Evolutionary conservation across 345 rosid species (phyloP).

Genomic region (Dimocarpus longan): DNA sequence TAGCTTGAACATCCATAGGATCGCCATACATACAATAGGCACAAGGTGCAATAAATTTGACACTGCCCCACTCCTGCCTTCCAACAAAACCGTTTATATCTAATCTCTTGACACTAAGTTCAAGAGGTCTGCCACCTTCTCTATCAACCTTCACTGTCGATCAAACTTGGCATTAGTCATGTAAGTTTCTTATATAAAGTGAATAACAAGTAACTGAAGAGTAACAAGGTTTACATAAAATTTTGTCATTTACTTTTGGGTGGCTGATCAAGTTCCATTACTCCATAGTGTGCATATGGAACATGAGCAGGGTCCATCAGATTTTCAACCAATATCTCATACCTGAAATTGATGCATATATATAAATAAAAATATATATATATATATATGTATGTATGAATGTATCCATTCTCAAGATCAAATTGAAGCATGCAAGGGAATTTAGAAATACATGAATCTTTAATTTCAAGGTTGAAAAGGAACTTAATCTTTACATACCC

Average conservation of each 20-base stretch:
- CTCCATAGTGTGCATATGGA: constrained; percentile 88
- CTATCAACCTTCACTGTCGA: constrained; percentile 69
- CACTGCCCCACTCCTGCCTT: constrained; percentile 60
- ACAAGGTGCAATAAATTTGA: constrained; percentile 72
- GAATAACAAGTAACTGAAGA: background rate
- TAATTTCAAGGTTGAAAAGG: background rate
- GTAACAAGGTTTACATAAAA: background rate
- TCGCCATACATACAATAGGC: constrained; percentile 55
- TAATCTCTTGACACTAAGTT: constrained; percentile 47
- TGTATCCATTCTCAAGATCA: no score
- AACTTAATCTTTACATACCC: constrained; percentile 47
- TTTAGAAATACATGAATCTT: background rate
- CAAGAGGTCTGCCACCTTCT: constrained; percentile 88
- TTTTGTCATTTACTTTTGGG: constrained; percentile 42
- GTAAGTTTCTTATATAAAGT: no score
- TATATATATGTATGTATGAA: no score
- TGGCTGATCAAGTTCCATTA: constrained; percentile 44
- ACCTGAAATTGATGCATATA: constrained; percentile 43
- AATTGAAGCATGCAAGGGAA: background rate
- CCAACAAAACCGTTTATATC: constrained; percentile 57
- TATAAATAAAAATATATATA: no score
- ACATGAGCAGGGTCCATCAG: constrained; percentile 96
- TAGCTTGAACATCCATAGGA: constrained; percentile 37
- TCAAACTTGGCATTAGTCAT: background rate
- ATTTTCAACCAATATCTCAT: constrained; percentile 80